Percentiles rank a stretch among this genome's conserved stretches.
Conservation (phyloP, 2,329 filamentous ascomycete genomes). For the Shiraia bambusicola region DNA sequence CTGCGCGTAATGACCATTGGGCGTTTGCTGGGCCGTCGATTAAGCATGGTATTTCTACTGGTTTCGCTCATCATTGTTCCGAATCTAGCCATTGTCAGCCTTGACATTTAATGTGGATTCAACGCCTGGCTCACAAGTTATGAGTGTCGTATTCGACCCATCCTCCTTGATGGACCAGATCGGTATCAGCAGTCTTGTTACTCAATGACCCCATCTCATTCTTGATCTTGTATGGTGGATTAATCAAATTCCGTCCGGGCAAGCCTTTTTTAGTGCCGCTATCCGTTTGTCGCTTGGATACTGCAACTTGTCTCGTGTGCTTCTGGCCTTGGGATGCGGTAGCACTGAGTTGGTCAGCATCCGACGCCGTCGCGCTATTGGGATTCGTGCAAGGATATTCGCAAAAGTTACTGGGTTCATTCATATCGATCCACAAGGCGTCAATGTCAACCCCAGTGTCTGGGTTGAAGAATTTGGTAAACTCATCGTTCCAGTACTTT, state of each 20-base stretch:
- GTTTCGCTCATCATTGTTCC: slow-evolving; percentile 72
- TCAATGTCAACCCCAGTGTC: slow-evolving; percentile 71
- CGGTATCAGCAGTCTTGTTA: slow-evolving; percentile 61
- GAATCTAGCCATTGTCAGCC: slow-evolving; percentile 46
- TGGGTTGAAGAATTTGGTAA: slow-evolving; percentile 64
- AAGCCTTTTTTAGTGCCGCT: slow-evolving; percentile 56
- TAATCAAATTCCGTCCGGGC: slow-evolving; percentile 62
- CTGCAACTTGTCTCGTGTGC: neutral
- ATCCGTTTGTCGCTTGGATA: slow-evolving; percentile 2
- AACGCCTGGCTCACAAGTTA: slow-evolving; percentile 63
- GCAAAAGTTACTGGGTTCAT: slow-evolving; percentile 39
- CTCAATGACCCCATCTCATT: slow-evolving; percentile 54
- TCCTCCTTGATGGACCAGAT: slow-evolving; percentile 67
- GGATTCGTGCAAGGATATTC: slow-evolving; percentile 51
- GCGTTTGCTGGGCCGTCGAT: slow-evolving; percentile 64
- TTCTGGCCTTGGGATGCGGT: neutral
- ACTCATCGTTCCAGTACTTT: slow-evolving; percentile 69
- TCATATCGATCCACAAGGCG: slow-evolving; percentile 52
- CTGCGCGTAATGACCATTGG: slow-evolving; percentile 76
- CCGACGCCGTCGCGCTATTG: too few relatives aligned
- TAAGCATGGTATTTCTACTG: slow-evolving; percentile 67
- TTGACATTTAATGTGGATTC: slow-evolving; percentile 59
- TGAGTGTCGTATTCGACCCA: slow-evolving; percentile 72
- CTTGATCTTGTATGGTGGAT: slow-evolving; percentile 65
- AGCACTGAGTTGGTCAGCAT: neutral